Conservation (phyloP, 192 early-diverging fungal species). For the Rhizophagus prolifer region DNA sequence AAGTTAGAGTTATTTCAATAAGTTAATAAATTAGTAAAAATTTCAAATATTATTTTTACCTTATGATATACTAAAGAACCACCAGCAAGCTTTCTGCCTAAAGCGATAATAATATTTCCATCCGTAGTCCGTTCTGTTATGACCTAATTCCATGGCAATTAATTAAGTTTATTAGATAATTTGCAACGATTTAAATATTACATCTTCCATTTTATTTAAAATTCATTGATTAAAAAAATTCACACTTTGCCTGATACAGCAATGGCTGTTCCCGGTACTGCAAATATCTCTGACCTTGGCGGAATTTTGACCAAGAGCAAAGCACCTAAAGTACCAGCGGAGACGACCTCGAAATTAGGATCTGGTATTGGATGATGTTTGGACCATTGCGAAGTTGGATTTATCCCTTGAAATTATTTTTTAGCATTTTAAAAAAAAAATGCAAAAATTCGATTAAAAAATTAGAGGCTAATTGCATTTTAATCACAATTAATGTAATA, state of each 20-base stretch:
- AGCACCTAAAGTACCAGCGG: constrained; percentile 43
- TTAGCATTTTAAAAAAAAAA: background rate
- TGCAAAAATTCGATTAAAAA: background rate
- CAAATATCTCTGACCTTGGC: constrained; percentile 52
- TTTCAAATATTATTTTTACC: constrained; percentile 19
- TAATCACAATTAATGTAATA: background rate
- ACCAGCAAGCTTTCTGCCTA: constrained; percentile 34
- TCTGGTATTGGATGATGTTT: constrained; percentile 43
- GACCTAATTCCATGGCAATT: constrained; percentile 18
- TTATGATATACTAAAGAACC: constrained; percentile 45
- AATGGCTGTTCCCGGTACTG: constrained; percentile 51
- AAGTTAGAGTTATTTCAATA: background rate
- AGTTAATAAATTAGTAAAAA: background rate
- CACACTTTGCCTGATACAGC: constrained; percentile 51
- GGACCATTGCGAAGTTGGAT: constrained; percentile 42
- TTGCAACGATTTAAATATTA: background rate
- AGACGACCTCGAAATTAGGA: constrained; percentile 55
- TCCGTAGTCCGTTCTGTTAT: constrained; percentile 34
- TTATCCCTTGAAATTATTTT: constrained; percentile 33
- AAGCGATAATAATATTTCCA: constrained; percentile 33
- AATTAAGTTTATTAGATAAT: background rate
- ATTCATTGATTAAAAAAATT: background rate
- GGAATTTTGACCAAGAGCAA: constrained; percentile 50
- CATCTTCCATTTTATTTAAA: background rate
- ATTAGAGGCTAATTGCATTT: background rate